Base-by-base conservation (phyloP, 257 asterid species). In the Solanum megistacrolobum region DNA sequence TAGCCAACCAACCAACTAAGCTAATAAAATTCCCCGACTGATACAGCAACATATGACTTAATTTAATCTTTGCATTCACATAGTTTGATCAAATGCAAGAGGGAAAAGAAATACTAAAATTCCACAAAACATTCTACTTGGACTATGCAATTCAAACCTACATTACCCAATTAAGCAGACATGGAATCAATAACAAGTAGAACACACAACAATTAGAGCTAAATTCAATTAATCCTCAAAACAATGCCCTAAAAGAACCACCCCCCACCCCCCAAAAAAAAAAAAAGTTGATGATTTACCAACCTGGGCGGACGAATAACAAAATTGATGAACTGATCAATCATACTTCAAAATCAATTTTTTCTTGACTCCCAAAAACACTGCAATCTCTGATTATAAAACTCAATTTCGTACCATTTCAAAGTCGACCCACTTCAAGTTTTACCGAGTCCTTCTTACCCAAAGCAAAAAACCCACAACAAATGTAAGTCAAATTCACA, bases 271-370 rank as follows among this genome's bases (percentile, higher is more conserved):
- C 38, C 7, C 1, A 35, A 35, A 35, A 35, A 35, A 35, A 35
- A 39, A n/a, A 35, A 35, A 39, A n/a, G 8, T 7, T 8, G 35
- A 41, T 38, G 25, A 78, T 38, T 25, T 23, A 88, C 87, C 35
- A 89, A 97, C 99, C 99, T 97, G 38, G 99, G 99, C 1, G 99
- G 99, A 90, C 99, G 96, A 89, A 97, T 96, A 88, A 97, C 99
- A 78, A 97, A 97, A 90, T 95, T 96, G 91, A 97, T 94, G 88
- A 97, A 97, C 88, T 96, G 99, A 74, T 97, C 99, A 87, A 97
- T 97, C 99, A 97, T 97, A 91, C 88, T 89, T 90, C 90, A 39
- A 46, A 46, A 43, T 29, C n/a, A 81, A 81, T 9, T 81, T 11
- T 74, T 36, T 74, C 39, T 20, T 11, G 9, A 73, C 29, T 18